Conservation (phyloP, 1,284 basidiomycete species). For the Uromyces viciae-fabae region DNA sequence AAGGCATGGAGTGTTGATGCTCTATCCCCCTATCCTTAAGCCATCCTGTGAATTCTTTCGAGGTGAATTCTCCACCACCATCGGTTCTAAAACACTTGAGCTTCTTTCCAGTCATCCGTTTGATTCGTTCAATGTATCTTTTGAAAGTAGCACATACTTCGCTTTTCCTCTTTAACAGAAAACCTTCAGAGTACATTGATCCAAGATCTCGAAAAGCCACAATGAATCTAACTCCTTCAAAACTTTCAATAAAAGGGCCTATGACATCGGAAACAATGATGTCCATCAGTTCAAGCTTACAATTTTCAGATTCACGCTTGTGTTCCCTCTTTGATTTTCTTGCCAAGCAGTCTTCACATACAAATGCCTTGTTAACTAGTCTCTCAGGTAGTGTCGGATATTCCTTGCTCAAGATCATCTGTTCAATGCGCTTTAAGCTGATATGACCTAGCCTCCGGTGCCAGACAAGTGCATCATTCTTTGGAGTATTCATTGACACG, state of each 20-base stretch:
- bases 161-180: slow-evolving; percentile 2
- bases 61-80: slow-evolving; percentile 23
- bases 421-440: background rate
- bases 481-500: background rate
- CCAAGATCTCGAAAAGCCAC: slow-evolving; percentile 9
- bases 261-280: slow-evolving; percentile 19
- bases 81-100: slow-evolving; percentile 22
- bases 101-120: background rate
- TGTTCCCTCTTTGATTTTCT: background rate
- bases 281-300: background rate
- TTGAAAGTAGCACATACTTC: background rate
- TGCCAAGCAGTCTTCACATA: slow-evolving; percentile 22
- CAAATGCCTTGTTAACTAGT: background rate
- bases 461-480: slow-evolving; percentile 10
- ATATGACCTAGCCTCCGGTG: slow-evolving; percentile 23
- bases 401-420: background rate
- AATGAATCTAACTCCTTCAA: background rate
- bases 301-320: background rate
- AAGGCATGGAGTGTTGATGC: slow-evolving; percentile 24
- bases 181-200: slow-evolving; percentile 1
- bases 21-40: slow-evolving; percentile 17
- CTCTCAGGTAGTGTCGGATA: background rate
- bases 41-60: background rate
- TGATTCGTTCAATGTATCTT: background rate
- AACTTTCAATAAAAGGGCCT: slow-evolving; percentile 1